Evolutionary conservation across 441 rosid genomes (phyloP).

Genomic region (Francoa sonchifolia): DNA sequence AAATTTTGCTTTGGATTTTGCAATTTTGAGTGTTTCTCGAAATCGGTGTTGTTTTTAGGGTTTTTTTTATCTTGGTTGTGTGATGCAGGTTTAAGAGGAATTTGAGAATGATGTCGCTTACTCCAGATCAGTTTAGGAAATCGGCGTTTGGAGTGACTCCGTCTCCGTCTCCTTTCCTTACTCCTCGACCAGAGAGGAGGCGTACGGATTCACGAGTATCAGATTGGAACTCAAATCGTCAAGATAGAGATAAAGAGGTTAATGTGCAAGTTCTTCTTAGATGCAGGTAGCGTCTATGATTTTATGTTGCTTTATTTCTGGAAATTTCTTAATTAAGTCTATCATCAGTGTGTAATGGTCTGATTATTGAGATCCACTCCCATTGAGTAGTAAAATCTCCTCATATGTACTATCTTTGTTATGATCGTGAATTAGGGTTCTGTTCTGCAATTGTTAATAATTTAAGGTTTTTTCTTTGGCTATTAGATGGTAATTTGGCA

Average conservation of each 20-base stretch:
- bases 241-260: constrained; percentile 66
- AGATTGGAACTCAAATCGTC: constrained; percentile 45
- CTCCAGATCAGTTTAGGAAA: constrained; percentile 61
- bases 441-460: no score
- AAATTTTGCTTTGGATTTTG: no score
- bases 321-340: not conserved
- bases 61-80: not conserved
- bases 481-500: no score
- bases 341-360: not conserved
- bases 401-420: no score
- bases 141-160: constrained; percentile 51
- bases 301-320: not conserved
- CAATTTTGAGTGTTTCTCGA: not conserved
- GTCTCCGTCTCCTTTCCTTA: constrained; percentile 74
- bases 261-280: constrained; percentile 81
- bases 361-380: no score
- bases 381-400: no score
- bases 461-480: no score
- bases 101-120: constrained; percentile 38
- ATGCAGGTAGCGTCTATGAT: constrained; percentile 37
- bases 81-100: not conserved
- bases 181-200: constrained; percentile 80
- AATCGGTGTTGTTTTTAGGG: not conserved
- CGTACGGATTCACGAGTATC: constrained; percentile 41
- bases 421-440: no score